Evolutionary conservation across 306 rosid species (phyloP), one percentile per base, ranked within the genome.

Genomic region (Arachis stenosperma): DNA sequence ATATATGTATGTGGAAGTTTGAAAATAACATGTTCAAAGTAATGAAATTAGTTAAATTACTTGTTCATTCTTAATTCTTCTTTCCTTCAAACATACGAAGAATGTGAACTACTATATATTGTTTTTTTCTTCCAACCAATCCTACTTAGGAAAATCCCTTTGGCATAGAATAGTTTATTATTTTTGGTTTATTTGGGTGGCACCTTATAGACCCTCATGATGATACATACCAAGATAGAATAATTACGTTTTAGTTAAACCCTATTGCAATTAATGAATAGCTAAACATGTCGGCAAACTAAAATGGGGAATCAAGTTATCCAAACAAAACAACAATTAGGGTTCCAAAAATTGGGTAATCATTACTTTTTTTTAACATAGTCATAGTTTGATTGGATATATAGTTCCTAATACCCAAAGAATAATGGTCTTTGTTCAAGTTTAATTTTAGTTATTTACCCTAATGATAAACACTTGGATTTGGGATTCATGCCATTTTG

Each of bases 181-280:
- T 33, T 33, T 33, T 33, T 17, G 69, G 54, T 64, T 17, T 64
- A 64, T 33, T 33, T 64, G 30, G 52, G 51, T 41, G 68, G 52
- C 52, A 15, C 48, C 48, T n/a, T 42, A 41, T 61, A 47, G 66
- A 37, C 46, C 66, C 1, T 39, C 48, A 9, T 63, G 22, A 65
- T 22, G 27, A 22, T 22, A 22, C 27, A 22, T 65, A 1, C 54
- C 68, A 57, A 57, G 17, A 40, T 17, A 22, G 41, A 65, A 65
- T 65, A 65, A 65, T 65, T 27, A 10, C 70, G 40, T 65, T 65
- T 65, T 65, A 5, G 54, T 14, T 43, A 43, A 65, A 44, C 22
- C 11, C 17, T 10, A 42, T 42, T 17, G 27, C 11, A 44, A n/a
- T 52, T n/a, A 52, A 52, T 22, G 27, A 22, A 22, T 4, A 33